Percentiles rank a stretch among this genome's conserved stretches.
Evolutionary conservation across 2,329 filamentous ascomycete genomes (phyloP).

Genomic region (Fusarium sp.): DNA sequence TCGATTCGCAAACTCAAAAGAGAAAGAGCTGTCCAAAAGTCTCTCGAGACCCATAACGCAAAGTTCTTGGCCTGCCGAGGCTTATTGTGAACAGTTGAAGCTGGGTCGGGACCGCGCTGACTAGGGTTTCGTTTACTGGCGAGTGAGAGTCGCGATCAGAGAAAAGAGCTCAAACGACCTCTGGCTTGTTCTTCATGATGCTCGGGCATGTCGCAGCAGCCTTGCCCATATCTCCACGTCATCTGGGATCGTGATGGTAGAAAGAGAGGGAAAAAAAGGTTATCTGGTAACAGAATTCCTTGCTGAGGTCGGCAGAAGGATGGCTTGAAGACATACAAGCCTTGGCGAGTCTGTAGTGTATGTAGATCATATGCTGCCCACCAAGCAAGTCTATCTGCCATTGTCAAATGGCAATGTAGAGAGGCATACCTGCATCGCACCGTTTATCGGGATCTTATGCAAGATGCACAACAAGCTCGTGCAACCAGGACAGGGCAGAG

Average conservation of each 20-base stretch:
- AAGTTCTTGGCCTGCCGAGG: slow-evolving; percentile 6
- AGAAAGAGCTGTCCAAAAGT: not conserved
- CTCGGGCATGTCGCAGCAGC: slow-evolving; percentile 11
- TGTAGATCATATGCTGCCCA: slow-evolving; percentile 44
- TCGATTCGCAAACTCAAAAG: slow-evolving; percentile 12
- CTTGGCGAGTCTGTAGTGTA: slow-evolving; percentile 39
- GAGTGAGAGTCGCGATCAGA: slow-evolving; percentile 4
- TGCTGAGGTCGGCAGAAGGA: not conserved
- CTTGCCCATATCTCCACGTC: slow-evolving; percentile 4
- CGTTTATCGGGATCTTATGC: slow-evolving; percentile 44
- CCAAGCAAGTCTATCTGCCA: slow-evolving; percentile 35
- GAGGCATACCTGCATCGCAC: slow-evolving; percentile 38
- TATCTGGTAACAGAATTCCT: slow-evolving; percentile 1
- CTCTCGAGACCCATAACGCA: slow-evolving; percentile 1
- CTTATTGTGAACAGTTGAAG: slow-evolving; percentile 5
- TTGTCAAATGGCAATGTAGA: slow-evolving; percentile 27
- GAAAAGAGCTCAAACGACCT: slow-evolving; percentile 5
- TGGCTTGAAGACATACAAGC: slow-evolving; percentile 16
- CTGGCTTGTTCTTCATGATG: slow-evolving; percentile 14
- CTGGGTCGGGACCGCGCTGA: slow-evolving; percentile 19
- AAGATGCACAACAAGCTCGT: slow-evolving; percentile 44
- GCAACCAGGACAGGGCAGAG: slow-evolving; percentile 35
- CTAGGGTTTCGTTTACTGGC: slow-evolving; percentile 22
- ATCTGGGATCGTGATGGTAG: not conserved
- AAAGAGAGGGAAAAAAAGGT: not conserved